phyloP scores from a whole-genome alignment of 176 grass and related monocot genomes.

The Tillandsia leiboldiana region DNA sequence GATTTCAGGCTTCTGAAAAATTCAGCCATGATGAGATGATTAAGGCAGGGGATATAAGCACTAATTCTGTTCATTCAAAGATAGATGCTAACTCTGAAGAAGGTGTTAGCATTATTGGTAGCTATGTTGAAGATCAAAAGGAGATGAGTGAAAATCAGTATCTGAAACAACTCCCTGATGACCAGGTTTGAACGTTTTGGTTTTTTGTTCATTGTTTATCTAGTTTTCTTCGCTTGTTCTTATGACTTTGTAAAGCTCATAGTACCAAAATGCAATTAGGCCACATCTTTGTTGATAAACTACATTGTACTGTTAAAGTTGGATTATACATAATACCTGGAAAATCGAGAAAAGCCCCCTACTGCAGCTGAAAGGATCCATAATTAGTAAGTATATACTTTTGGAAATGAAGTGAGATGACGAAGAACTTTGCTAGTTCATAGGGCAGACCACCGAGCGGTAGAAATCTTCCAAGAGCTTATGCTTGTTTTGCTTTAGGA shows the following conservation, averaged over 20 bases:
- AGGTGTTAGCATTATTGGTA: not conserved
- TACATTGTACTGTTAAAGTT: not conserved
- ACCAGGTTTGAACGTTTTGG: constrained; percentile 24
- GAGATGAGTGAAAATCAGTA: constrained; percentile 12
- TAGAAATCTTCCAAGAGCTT: not conserved
- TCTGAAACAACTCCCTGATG: constrained; percentile 17
- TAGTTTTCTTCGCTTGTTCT: not conserved
- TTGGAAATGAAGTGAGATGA: too few species aligned
- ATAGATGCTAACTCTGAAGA: constrained; percentile 15
- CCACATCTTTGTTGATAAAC: not conserved
- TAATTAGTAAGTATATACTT: too few species aligned
- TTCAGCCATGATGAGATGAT: constrained; percentile 10
- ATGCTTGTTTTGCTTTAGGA: not conserved
- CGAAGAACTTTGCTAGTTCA: not conserved
- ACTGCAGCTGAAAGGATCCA: too few species aligned
- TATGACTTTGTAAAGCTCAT: not conserved
- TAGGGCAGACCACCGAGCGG: not conserved
- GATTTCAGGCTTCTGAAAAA: constrained; percentile 18
- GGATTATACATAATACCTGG: not conserved
- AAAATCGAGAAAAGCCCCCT: not conserved
- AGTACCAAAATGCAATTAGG: too few species aligned
- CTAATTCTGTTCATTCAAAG: not conserved
- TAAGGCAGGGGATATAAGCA: not conserved
- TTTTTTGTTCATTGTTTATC: not conserved
- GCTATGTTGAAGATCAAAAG: constrained; percentile 17